These are phyloP conservation scores for Coniochaeta ligniaria DNA, from an alignment of 2,329 filamentous ascomycete genomes.

Conservation along the genomic window DNA sequence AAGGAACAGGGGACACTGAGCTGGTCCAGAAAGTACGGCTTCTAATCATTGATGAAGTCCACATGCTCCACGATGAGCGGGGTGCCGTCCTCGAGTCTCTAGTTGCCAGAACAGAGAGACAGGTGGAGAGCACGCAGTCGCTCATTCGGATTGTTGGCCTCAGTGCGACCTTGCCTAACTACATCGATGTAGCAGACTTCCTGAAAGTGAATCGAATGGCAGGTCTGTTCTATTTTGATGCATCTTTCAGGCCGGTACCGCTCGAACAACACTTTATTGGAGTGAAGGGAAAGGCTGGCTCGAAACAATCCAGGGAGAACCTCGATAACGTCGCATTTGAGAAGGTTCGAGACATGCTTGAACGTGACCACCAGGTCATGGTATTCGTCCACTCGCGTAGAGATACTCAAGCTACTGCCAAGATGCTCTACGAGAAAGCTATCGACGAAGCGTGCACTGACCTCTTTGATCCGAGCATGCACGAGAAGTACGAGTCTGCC, in stretches of 20 bases:
- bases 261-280: conserved; percentile 96
- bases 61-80: conserved; percentile 98
- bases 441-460: conserved; percentile 71
- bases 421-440: conserved; percentile 80
- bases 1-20: conserved; percentile 94
- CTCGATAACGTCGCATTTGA: conserved; percentile 83
- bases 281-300: conserved; percentile 82
- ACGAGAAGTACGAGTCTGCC: conserved; percentile 74
- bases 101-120: conserved; percentile 87
- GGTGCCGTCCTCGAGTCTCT: conserved; percentile 94
- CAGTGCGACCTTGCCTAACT: conserved; percentile 93
- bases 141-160: conserved; percentile 93
- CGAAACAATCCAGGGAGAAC: conserved; percentile 78
- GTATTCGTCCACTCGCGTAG: conserved; percentile 97
- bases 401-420: conserved; percentile 84
- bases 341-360: conserved; percentile 90
- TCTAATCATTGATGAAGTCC: conserved; percentile 96
- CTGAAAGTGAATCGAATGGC: conserved; percentile 90
- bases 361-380: conserved; percentile 94
- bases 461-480: conserved; percentile 72
- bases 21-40: conserved; percentile 94
- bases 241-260: conserved; percentile 90
- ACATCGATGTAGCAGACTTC: conserved; percentile 93
- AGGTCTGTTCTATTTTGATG: conserved; percentile 94
- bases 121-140: conserved; percentile 96